phyloP scores from a whole-genome alignment of 1,139 yeast genomes.

The Lizanozyma gosingica region DNA sequence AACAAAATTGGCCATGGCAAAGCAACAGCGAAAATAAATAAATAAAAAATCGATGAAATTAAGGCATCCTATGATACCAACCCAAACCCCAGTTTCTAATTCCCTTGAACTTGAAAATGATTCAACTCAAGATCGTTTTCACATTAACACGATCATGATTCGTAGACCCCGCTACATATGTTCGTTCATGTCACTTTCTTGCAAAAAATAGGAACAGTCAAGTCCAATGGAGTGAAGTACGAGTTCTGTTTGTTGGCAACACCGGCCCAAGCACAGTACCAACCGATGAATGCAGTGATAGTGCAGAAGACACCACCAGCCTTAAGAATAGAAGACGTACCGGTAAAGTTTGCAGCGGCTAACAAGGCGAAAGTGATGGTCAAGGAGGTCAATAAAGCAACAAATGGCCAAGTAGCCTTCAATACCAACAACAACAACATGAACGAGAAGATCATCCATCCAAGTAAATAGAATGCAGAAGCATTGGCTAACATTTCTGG shows the following conservation, averaged over 20 bases:
- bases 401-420: constrained; percentile 36
- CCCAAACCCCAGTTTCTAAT: neutral
- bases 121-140: too few relatives aligned
- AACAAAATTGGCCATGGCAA: too few relatives aligned
- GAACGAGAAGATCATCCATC: constrained; percentile 39
- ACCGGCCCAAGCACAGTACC: constrained; percentile 32
- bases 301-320: constrained; percentile 40
- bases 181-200: too few relatives aligned
- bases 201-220: neutral
- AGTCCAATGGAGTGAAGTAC: constrained; percentile 13
- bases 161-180: too few relatives aligned
- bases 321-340: constrained; percentile 19
- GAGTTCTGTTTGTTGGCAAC: constrained; percentile 21
- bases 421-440: constrained; percentile 29
- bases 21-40: too few relatives aligned
- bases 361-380: constrained; percentile 32
- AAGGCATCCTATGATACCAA: neutral
- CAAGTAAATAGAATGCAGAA: constrained; percentile 31
- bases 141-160: too few relatives aligned
- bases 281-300: constrained; percentile 32
- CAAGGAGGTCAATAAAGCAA: constrained; percentile 25
- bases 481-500: constrained; percentile 24
- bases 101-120: too few relatives aligned
- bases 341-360: constrained; percentile 33
- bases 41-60: too few relatives aligned